phyloP scores from a whole-genome alignment of 2,329 filamentous ascomycete species.

The Myriosclerotinia scirpicola region DNA sequence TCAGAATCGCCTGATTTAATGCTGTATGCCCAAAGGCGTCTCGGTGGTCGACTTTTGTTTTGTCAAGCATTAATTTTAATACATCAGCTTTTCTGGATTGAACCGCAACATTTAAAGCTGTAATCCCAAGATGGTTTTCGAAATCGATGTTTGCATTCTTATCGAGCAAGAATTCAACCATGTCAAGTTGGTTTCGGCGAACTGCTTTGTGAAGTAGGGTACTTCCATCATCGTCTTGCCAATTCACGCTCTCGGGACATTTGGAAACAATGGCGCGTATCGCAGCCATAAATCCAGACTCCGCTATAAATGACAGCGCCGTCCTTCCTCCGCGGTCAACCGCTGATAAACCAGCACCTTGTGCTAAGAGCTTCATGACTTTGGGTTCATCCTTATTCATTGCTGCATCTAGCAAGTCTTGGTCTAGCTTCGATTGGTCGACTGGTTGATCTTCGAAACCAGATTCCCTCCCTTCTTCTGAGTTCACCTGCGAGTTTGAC shows the following conservation, averaged over 20 bases:
- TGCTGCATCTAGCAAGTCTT: background rate
- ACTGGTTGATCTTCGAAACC: background rate
- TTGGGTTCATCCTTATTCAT: background rate
- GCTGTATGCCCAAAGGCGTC: background rate
- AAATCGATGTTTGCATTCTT: background rate
- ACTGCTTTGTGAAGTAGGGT: background rate
- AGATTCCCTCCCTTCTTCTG: background rate
- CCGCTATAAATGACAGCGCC: background rate
- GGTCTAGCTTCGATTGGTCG: background rate
- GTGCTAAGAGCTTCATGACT: background rate
- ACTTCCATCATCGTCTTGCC: rapidly evolving
- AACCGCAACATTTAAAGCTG: background rate
- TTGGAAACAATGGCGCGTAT: background rate
- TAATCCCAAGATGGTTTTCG: background rate
- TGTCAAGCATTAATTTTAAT: no score
- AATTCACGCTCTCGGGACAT: background rate
- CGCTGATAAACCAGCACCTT: background rate
- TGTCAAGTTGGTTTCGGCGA: background rate
- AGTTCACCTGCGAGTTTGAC: background rate
- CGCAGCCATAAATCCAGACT: background rate
- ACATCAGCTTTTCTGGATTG: no score
- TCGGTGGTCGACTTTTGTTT: background rate
- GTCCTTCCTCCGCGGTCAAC: background rate
- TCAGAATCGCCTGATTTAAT: background rate
- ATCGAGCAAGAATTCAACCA: background rate